Percentiles rank a stretch among this genome's conserved stretches.
These are phyloP conservation scores for Geoglossum cookeanum DNA, from an alignment of 2,329 filamentous ascomycete genomes.

Conservation along the genomic window DNA sequence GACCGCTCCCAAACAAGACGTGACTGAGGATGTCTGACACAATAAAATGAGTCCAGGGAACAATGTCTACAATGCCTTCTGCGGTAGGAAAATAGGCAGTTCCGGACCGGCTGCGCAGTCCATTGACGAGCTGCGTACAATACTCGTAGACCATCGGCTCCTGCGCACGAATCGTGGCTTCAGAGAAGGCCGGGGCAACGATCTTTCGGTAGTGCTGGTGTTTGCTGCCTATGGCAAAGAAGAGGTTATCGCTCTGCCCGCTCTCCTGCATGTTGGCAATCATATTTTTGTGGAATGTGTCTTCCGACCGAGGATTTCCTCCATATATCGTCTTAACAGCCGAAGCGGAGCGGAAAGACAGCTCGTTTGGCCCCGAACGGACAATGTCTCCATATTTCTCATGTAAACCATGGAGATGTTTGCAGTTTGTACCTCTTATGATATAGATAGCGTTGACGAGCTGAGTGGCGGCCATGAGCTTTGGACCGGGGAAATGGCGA, in stretches of 20 bases:
- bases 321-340: no score
- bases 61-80: no score
- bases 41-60: no score
- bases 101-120: no score
- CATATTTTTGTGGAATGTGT: no score
- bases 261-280: no score
- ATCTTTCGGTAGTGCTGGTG: no score
- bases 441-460: conserved; percentile 9
- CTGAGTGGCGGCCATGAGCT: conserved; percentile 11
- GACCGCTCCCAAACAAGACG: no score
- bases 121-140: conserved; percentile 16
- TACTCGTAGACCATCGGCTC: conserved; percentile 18
- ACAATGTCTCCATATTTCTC: conserved; percentile 16
- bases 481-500: conserved; percentile 15
- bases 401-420: conserved; percentile 9
- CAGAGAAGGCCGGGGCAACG: conserved; percentile 28
- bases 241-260: conserved; percentile 7
- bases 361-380: conserved; percentile 16
- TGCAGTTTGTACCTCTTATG: no score
- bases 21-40: no score
- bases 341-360: conserved; percentile 11
- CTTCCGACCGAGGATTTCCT: no score
- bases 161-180: conserved; percentile 22
- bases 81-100: no score
- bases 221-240: conserved; percentile 19